Evolutionary conservation across 2,329 filamentous ascomycete species (phyloP).

Genomic region (Fusarium sp.): DNA sequence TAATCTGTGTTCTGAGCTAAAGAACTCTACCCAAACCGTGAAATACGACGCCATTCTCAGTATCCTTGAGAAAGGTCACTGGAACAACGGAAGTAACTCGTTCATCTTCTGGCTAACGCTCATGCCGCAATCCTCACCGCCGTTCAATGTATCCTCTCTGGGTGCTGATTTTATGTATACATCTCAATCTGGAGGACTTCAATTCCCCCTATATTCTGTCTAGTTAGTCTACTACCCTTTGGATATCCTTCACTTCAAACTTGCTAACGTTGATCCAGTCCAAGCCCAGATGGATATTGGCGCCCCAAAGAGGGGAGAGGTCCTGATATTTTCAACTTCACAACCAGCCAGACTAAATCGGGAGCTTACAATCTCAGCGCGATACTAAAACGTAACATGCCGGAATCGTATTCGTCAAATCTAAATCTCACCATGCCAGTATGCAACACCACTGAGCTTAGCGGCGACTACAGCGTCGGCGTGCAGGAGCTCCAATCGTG

Average conservation of each 20-base stretch:
- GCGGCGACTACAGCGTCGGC: background rate
- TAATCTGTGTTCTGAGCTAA: background rate
- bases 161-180: background rate
- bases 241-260: no score
- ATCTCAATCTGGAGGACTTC: rapidly evolving
- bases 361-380: background rate
- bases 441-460: background rate
- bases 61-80: background rate
- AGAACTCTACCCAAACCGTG: background rate
- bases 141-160: background rate
- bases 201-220: background rate
- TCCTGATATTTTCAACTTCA: constrained; percentile 1
- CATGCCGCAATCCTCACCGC: background rate
- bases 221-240: background rate
- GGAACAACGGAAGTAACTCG: constrained; percentile 9
- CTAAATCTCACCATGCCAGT: constrained; percentile 3
- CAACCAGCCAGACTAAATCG: background rate
- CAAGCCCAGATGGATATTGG: constrained; percentile 5
- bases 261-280: background rate
- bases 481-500: background rate
- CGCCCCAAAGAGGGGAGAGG: rapidly evolving
- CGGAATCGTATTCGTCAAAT: rapidly evolving
- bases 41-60: constrained; percentile 12
- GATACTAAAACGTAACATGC: rapidly evolving
- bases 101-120: constrained; percentile 17